A percentile compares a stretch with the other conserved stretches of the same genome.
Evolutionary conservation across 1,284 basidiomycete species (phyloP).

Genomic region (Pulveroboletus sp.): DNA sequence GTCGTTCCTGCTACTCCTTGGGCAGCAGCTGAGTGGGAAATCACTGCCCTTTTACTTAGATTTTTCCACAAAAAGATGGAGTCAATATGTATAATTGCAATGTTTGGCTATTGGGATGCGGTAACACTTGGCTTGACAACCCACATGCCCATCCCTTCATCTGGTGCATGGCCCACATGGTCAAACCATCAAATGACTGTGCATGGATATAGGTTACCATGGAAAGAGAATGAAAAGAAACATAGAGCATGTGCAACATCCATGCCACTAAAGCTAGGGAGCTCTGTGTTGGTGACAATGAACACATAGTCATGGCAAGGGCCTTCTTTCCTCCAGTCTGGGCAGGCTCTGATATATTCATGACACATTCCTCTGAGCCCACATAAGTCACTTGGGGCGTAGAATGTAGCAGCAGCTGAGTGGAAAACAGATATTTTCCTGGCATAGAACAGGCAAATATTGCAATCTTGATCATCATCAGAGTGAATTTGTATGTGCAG

Average conservation of each 20-base stretch:
- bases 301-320: neutral
- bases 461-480: neutral
- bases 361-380: too few species aligned
- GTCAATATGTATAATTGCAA: neutral
- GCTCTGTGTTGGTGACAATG: neutral
- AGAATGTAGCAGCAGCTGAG: too few species aligned
- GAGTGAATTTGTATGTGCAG: neutral
- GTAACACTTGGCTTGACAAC: neutral
- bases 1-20: too few species aligned
- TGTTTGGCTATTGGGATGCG: neutral
- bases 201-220: neutral
- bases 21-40: too few species aligned
- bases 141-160: neutral
- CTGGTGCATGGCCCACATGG: neutral
- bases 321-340: neutral
- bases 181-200: neutral
- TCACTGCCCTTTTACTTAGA: too few species aligned
- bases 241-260: neutral
- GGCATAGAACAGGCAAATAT: neutral
- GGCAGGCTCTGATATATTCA: neutral
- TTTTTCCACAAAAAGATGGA: too few species aligned
- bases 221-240: neutral
- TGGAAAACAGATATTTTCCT: neutral
- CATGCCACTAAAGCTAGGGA: neutral
- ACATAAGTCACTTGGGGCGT: too few species aligned